These are phyloP conservation scores for Spathaspora hagerdaliae DNA, from an alignment of 805 yeast species.

Conservation along the genomic window DNA sequence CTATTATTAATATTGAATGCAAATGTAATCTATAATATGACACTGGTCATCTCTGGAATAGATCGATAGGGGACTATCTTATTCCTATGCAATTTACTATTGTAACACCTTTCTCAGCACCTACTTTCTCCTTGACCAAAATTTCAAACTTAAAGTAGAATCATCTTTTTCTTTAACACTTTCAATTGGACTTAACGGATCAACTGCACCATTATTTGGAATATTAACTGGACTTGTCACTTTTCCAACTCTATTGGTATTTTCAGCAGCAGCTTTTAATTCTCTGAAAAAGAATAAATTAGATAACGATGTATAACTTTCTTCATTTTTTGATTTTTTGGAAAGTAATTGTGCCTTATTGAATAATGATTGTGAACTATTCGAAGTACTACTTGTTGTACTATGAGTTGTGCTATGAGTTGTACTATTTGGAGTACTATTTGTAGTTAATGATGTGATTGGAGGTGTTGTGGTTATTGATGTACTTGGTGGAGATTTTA, in stretches of 20 bases:
- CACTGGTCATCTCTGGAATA: too few species aligned
- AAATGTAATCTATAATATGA: too few species aligned
- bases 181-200: neutral
- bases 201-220: neutral
- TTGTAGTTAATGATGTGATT: neutral
- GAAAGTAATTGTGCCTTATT: neutral
- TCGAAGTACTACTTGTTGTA: neutral
- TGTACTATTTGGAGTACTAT: neutral
- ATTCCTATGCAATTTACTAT: too few species aligned
- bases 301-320: neutral
- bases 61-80: too few species aligned
- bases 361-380: neutral
- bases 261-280: neutral
- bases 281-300: neutral
- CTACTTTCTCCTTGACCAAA: slow-evolving; percentile 1
- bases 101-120: neutral
- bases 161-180: neutral
- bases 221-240: neutral
- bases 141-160: neutral
- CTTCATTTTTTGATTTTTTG: neutral
- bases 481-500: neutral
- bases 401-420: neutral
- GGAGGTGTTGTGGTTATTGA: neutral
- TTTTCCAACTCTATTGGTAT: neutral
- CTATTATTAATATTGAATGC: too few species aligned